Conservation (phyloP, 2,329 filamentous ascomycete species). For the Talaromyces islandicus region DNA sequence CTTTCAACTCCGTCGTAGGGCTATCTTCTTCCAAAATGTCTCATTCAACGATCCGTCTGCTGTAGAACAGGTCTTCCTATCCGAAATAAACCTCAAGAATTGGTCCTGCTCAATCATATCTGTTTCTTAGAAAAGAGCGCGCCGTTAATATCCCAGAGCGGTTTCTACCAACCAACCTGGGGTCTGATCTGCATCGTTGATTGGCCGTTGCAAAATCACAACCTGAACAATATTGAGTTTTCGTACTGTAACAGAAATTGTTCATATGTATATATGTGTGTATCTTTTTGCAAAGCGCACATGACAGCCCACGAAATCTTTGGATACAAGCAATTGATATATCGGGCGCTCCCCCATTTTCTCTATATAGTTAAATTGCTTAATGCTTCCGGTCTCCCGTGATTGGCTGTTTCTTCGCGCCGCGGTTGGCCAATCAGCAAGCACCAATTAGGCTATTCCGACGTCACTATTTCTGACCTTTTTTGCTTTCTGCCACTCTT, state of each 20-base stretch:
- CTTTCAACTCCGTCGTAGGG: too few species aligned
- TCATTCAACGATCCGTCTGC: background rate
- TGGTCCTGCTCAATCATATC: background rate
- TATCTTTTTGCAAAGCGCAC: too few species aligned
- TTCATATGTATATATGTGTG: too few species aligned
- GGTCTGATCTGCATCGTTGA: constrained; percentile 51
- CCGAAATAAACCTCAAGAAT: background rate
- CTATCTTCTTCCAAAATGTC: background rate
- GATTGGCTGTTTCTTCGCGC: background rate
- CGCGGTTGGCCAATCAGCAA: constrained; percentile 2
- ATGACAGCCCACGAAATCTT: too few species aligned
- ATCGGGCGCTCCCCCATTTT: too few species aligned
- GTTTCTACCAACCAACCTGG: constrained; percentile 18
- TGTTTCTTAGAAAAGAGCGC: background rate
- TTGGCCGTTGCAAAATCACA: constrained; percentile 37
- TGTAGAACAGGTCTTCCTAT: background rate
- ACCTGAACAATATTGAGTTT: too few species aligned
- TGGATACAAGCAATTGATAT: too few species aligned
- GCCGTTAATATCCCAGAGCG: background rate
- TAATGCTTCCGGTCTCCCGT: background rate
- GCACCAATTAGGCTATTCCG: constrained; percentile 1
- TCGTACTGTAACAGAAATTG: too few species aligned
- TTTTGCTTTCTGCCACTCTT: background rate
- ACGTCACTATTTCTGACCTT: constrained; percentile 7
- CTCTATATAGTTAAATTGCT: too few species aligned